Conservation (phyloP, 345 rosid genomes). For the Gynandropsis gynandra region DNA sequence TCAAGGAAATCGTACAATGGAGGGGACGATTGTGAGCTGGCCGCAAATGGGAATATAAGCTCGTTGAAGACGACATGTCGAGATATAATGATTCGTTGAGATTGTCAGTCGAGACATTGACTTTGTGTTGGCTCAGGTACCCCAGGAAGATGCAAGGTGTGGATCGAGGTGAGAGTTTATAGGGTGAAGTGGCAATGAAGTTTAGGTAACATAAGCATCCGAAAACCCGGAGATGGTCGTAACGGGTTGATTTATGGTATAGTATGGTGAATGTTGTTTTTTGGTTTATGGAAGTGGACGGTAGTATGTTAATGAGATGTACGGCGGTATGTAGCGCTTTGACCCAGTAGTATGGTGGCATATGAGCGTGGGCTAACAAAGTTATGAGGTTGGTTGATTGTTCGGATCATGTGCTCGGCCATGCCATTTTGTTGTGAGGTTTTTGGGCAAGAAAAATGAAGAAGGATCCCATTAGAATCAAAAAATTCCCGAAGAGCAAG, state of each 20-base stretch:
- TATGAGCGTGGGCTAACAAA: background rate
- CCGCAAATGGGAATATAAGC: background rate
- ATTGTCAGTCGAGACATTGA: no score
- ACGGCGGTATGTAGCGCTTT: background rate
- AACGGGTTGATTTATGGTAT: background rate
- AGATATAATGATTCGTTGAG: background rate
- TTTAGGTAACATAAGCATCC: background rate
- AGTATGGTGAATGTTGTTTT: rapidly evolving
- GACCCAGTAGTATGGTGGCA: rapidly evolving
- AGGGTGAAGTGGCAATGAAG: background rate
- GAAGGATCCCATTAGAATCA: no score
- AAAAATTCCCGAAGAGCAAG: no score
- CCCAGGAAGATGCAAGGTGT: background rate
- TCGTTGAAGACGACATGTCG: background rate
- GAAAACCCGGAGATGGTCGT: background rate
- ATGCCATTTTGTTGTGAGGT: background rate
- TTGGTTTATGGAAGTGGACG: background rate
- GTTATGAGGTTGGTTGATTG: background rate
- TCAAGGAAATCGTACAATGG: no score
- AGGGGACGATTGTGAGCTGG: no score
- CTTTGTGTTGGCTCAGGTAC: background rate
- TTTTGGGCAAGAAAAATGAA: rapidly evolving
- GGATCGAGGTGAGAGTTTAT: background rate
- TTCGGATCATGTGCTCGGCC: background rate
- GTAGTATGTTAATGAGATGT: background rate